Evolutionary conservation across 225 moss, liverwort and hornwort species (phyloP), one percentile per base, ranked within the genome.

Genomic region (Rhytidiadelphus loreus): DNA sequence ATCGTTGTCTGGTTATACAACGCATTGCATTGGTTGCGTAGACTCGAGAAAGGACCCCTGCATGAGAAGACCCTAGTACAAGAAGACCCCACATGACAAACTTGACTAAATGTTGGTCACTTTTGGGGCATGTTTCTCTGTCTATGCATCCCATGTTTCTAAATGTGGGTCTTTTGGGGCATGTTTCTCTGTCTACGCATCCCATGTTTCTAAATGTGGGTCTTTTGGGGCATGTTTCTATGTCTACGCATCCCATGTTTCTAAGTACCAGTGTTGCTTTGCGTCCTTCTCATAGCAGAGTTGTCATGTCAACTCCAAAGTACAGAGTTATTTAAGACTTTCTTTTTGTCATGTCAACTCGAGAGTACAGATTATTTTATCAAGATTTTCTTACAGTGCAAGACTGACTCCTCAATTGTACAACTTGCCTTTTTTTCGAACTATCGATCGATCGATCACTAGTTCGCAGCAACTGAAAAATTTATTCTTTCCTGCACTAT

Each of bases 1-100:
- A 68, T 68, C 22, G n/a, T 68, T n/a, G n/a, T 9, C 2, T n/a
- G 7, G 4, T 23, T 68, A 22, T n/a, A n/a, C 18, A 68, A 68
- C 22, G 23, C 4, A 21, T 4, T n/a, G 12, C n/a, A 15, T 14
- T 3, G 5, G 25, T 13, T 3, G 1, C 0, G 3, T 13, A 14
- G 14, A 41, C 25, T 5, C 2, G 0, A 41, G 8, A 70, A 25
- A 68, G 13, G 22, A 70, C 5, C 25, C n/a, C n/a, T n/a, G n/a
- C n/a, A n/a, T n/a, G n/a, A n/a, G n/a, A n/a, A n/a, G n/a, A n/a
- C n/a, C n/a, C n/a, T n/a, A n/a, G n/a, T n/a, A n/a, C n/a, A n/a
- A n/a, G 13, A 39, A 39, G 39, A 39, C 8, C 25, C 70, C 3
- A 41, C 25, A 41, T 26, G 70, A 43, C 70, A 70, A n/a, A 70